These are phyloP conservation scores for Claviceps cyperi DNA, from an alignment of 2,329 filamentous ascomycete genomes.

Conservation along the genomic window DNA sequence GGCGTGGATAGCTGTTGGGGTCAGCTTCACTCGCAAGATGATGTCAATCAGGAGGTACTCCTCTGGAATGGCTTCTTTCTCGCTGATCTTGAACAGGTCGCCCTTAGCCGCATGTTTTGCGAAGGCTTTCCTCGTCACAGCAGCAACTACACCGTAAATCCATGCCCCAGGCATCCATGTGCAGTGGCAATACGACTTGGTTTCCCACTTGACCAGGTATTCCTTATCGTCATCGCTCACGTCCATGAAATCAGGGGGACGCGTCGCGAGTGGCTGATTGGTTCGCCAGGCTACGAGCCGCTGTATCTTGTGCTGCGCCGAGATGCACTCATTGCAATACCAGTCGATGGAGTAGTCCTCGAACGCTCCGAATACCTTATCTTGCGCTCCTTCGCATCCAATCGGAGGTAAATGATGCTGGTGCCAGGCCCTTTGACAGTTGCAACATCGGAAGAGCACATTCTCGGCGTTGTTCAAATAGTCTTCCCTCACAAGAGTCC, in stretches of 20 bases:
- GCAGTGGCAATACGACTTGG: slow-evolving; percentile 66
- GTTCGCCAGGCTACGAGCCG: slow-evolving; percentile 74
- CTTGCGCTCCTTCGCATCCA: slow-evolving; percentile 17
- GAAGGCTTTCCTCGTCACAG: slow-evolving; percentile 59
- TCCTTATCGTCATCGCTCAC: slow-evolving; percentile 55
- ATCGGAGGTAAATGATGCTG: slow-evolving; percentile 60
- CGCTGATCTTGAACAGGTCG: slow-evolving; percentile 48
- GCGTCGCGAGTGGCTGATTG: slow-evolving; percentile 30
- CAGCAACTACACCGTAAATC: slow-evolving; percentile 58
- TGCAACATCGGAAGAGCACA: slow-evolving; percentile 69
- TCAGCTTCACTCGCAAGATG: slow-evolving; percentile 62
- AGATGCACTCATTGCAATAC: slow-evolving; percentile 65
- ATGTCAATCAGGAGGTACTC: slow-evolving; percentile 79
- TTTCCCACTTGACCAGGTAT: slow-evolving; percentile 82
- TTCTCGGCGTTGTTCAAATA: slow-evolving; percentile 63
- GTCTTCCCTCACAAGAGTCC: slow-evolving; percentile 44
- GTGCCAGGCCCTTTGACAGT: slow-evolving; percentile 70
- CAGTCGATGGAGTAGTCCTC: slow-evolving; percentile 61
- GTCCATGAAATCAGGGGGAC: slow-evolving; percentile 28
- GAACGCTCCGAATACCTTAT: slow-evolving; percentile 36
- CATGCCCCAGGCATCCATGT: slow-evolving; percentile 82
- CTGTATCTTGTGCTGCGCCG: slow-evolving; percentile 52
- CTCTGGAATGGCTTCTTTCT: slow-evolving; percentile 71
- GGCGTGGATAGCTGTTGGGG: slow-evolving; percentile 28
- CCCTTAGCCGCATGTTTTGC: slow-evolving; percentile 50